These are phyloP conservation scores for Asterophora parasitica DNA, from an alignment of 768 basidiomycete genomes.

Conservation along the genomic window DNA sequence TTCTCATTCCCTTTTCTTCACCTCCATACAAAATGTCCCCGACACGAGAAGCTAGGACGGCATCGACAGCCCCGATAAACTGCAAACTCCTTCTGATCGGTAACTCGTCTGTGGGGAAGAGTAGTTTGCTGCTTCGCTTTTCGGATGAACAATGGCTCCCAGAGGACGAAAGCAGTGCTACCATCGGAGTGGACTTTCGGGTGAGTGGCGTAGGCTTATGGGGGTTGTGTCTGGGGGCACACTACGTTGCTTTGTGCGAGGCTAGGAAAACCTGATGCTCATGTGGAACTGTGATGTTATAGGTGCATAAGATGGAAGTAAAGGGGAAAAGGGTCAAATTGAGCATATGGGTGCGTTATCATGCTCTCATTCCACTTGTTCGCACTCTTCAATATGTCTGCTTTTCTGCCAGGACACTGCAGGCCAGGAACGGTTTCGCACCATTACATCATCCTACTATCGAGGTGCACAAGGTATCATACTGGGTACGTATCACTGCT, in stretches of 20 bases:
- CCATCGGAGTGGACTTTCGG: constrained; percentile 82
- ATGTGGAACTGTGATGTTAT: constrained; percentile 8
- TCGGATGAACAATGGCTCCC: constrained; percentile 95
- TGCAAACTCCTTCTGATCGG: constrained; percentile 83
- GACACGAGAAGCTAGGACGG: constrained; percentile 22
- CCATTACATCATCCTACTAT: constrained; percentile 94
- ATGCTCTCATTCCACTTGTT: background rate
- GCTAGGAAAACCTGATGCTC: background rate
- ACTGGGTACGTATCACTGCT: constrained; percentile 41
- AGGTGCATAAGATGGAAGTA: constrained; percentile 88
- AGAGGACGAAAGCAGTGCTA: constrained; percentile 84
- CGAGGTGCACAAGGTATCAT: constrained; percentile 83
- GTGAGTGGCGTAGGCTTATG: constrained; percentile 37
- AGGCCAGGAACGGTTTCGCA: constrained; percentile 95
- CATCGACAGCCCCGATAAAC: constrained; percentile 49
- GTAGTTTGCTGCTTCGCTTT: constrained; percentile 87
- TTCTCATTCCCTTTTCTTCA: background rate
- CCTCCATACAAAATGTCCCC: constrained; percentile 24
- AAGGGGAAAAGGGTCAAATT: constrained; percentile 84
- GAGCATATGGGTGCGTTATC: constrained; percentile 86
- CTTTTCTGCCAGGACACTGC: constrained; percentile 71
- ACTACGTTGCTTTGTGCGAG: background rate
- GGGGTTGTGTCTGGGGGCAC: background rate
- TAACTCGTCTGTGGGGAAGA: constrained; percentile 90
- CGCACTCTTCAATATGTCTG: background rate